Evolutionary conservation across 306 rosid species (phyloP).

Genomic region (Vigna hirtella): DNA sequence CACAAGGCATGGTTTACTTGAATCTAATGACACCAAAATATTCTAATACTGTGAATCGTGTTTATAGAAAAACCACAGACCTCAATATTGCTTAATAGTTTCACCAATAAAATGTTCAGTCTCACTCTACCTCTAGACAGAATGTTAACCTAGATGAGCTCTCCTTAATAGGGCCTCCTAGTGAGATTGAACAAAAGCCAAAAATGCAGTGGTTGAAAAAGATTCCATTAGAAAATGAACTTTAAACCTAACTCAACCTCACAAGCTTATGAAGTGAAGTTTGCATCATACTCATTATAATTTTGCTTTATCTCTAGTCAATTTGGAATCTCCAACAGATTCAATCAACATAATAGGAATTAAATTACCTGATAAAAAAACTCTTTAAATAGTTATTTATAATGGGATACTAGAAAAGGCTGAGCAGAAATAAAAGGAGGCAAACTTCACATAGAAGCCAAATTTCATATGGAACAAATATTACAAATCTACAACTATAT

Average conservation of each 20-base stretch:
- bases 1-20: neutral
- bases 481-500: neutral
- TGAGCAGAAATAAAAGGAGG: no score
- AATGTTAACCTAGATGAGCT: neutral
- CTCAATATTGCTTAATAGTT: neutral
- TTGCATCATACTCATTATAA: no score
- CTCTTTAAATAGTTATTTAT: neutral
- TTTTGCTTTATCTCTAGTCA: no score
- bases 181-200: neutral
- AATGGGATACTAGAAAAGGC: neutral
- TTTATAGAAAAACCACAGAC: neutral
- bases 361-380: neutral
- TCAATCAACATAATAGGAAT: conserved; percentile 21
- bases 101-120: neutral
- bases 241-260: no score
- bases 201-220: neutral
- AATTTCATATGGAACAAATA: conserved; percentile 23
- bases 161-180: neutral
- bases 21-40: neutral
- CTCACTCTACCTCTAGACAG: neutral
- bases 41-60: neutral
- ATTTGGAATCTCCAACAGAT: no score
- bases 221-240: neutral
- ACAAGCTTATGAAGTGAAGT: no score
- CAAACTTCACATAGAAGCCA: neutral